Conservation (phyloP, 805 yeast genomes). For the Saturnispora hagleri region DNA sequence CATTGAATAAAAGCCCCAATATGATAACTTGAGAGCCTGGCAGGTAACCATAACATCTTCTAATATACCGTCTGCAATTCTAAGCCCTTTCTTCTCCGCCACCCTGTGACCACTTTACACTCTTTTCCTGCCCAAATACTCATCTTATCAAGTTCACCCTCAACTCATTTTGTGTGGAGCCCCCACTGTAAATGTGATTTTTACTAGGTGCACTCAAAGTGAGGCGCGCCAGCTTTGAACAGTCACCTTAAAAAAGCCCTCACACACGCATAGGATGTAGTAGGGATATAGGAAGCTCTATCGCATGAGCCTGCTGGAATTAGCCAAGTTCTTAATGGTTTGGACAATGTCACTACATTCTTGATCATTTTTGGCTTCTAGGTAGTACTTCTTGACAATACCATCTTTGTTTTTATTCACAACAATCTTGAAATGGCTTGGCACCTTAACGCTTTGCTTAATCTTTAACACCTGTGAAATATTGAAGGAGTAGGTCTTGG, state of each 20-base stretch:
- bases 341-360: slow-evolving; percentile 70
- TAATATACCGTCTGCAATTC: too few relatives aligned
- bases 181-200: neutral
- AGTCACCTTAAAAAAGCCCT: neutral
- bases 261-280: neutral
- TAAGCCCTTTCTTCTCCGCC: neutral
- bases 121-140: neutral
- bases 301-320: neutral
- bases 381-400: slow-evolving; percentile 74
- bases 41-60: neutral
- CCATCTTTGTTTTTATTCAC: slow-evolving; percentile 46
- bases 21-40: neutral
- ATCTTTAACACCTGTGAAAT: slow-evolving; percentile 65
- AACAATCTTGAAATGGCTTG: slow-evolving; percentile 73
- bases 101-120: neutral
- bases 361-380: slow-evolving; percentile 57
- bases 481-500: slow-evolving; percentile 82
- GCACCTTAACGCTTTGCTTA: slow-evolving; percentile 69
- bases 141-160: neutral
- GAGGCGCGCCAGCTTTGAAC: neutral
- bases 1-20: neutral
- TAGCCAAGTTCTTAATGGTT: slow-evolving; percentile 49
- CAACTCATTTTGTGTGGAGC: neutral
- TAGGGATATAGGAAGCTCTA: neutral
- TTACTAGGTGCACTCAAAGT: neutral